Evolutionary conservation across 352 stramenopile genomes (phyloP), one percentile per base, ranked within the genome.

Genomic region (Globisporangium mamillatum): DNA sequence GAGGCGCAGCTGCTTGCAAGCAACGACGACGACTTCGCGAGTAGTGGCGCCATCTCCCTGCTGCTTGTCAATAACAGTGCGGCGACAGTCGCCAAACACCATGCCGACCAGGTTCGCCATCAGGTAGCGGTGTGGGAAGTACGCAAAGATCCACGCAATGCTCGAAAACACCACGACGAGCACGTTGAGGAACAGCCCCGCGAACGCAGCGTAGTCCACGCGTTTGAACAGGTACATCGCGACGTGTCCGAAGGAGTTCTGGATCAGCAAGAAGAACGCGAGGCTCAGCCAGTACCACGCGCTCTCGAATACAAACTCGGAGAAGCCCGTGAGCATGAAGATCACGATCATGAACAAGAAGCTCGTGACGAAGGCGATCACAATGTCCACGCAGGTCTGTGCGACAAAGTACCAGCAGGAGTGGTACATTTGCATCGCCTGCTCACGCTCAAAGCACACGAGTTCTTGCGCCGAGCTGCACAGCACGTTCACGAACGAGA

Each of bases 371-470:
- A 79, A 62, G 4, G 70, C 53, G 34, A 78, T 53, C 20, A 57
- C 48, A 1, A 70, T 44, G 74, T 97, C 91, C 9, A 78, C 72
- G 38, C 96, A 29, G 18, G 75, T 86, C 54, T 84, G 84, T 8
- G 86, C 75, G 16, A 89, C 32, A 22, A 68, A 73, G 60, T 95
- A 86, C 46, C 81, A 73, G 16, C 52, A 60, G n/a, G 79, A 63
- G 44, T 78, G 65, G 61, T 97, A 97, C 76, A 92, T 91, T 27
- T 79, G 55, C 16, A 83, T 75, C 27, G 80, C 76, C 56, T 88
- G 83, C 64, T 97, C 89, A 8, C 86, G 71, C 77, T 96, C 93
- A 60, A 83, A 97, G 67, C 88, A 84, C 54, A 83, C 84, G 25
- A 89, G 69, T 64, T 96, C 84, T 36, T 77, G 74, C 70, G 85